Evolutionary conservation across 371 early-diverging fungal species (phyloP).

Genomic region (Mortierella sp.): DNA sequence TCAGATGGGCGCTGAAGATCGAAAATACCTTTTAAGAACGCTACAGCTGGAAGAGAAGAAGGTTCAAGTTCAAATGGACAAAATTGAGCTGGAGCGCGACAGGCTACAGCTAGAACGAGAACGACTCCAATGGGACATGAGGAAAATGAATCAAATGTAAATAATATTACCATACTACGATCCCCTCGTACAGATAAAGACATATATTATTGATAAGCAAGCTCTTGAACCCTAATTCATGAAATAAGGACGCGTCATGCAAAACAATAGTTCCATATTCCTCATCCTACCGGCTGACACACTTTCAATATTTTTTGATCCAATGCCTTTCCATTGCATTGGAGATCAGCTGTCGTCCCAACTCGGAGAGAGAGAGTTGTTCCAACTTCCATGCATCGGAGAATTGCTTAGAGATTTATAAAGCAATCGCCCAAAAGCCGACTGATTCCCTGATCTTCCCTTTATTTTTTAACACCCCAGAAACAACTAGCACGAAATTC

Average conservation of each 20-base stretch:
- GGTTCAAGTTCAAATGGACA: slow-evolving; percentile 41
- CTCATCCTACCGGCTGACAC: background rate
- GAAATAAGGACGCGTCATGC: background rate
- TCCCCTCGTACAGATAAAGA: no score
- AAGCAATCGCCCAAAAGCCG: background rate
- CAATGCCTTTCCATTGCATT: background rate
- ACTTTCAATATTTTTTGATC: background rate
- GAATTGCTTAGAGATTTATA: no score
- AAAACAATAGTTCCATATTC: slow-evolving; percentile 5
- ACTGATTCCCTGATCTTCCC: background rate
- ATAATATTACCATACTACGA: background rate
- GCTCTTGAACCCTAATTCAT: background rate
- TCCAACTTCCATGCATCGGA: no score
- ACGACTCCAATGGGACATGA: slow-evolving; percentile 44
- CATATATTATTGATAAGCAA: background rate
- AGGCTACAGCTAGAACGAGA: slow-evolving; percentile 31
- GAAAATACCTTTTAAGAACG: slow-evolving; percentile 23
- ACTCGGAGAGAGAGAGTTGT: background rate
- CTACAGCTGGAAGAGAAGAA: slow-evolving; percentile 40
- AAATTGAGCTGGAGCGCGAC: slow-evolving; percentile 49
- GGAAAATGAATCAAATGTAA: slow-evolving; percentile 10
- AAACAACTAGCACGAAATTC: background rate
- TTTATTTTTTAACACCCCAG: background rate
- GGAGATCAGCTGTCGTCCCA: background rate
- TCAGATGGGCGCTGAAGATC: slow-evolving; percentile 36